Evolutionary conservation across 176 grass and related monocot genomes (phyloP), one percentile per base, ranked within the genome.

Genomic region (Aechmea fasciata): DNA sequence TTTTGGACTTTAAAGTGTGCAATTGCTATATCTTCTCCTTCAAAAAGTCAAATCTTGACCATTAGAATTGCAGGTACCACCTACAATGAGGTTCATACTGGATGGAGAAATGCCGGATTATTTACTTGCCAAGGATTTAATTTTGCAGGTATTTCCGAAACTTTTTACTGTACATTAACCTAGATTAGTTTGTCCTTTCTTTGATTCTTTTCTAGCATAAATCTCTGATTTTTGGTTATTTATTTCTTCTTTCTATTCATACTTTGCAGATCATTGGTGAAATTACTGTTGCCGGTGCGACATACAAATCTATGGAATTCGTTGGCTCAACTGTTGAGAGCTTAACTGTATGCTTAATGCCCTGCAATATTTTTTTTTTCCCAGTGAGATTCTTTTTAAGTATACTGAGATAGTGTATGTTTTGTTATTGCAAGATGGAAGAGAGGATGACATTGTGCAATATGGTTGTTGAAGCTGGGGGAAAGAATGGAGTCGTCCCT

Each of bases 121-220:
- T 92, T 90, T 97, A 80, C 86, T 90, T 57, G 89, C 93, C 2
- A 97, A 97, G 79, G 93, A 97, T 87, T 83, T 97, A 71, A 97
- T 97, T 84, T 87, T 97, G 77, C 93, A 97, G 79, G 93, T 97
- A 84, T 85, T 85, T 24, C 55, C 67, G 28, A 69, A 47, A 74
- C 67, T 68, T 41, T 41, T 41, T 64, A 20, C 57, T 23, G 12
- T 64, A 15, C 11, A 11, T 13, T 28, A 49, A 24, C 33, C 65
- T 47, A 49, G 15, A 26, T 74, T 26, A 22, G 33, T 28, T 50
- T 53, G 10, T 50, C 68, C 12, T 22, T 53, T 54, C 11, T 9
- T 10, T 47, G 13, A 63, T 19, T 57, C 66, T 69, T 79, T 57
- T 67, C 9, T 71, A 11, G 13, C 33, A 41, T 41, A 41, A 41